Evolutionary conservation across 257 asterid species (phyloP), one percentile per base, ranked within the genome.

Genomic region (Mitragyna speciosa): DNA sequence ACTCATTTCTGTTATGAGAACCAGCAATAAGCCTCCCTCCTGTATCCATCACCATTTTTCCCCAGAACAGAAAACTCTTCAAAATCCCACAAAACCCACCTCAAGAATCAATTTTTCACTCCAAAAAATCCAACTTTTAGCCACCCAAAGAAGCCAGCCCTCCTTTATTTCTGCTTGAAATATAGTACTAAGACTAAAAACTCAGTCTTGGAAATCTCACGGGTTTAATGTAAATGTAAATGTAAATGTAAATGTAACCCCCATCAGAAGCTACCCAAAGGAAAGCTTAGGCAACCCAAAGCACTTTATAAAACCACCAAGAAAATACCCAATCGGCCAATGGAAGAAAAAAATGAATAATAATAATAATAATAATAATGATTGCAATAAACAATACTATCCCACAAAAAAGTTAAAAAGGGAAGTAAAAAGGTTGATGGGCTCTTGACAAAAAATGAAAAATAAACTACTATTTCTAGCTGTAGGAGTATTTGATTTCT

Each of bases 1-100:
- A 89, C 82, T 90, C 97, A 80, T 93, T 93, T 79, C 97, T 90
- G 83, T 86, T 90, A 76, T 93, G 98, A 77, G 98, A 93, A 78
- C 97, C 98, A 84, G 96, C 92, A 82, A 92, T 88, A 65, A 93
- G 96, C 84, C 96, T 89, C 10, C 98, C 97, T 30, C 97, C 89
- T 43, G 97, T 92, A 71, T 89, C 85, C 98, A 92, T 90, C 87
- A 84, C 88, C 91, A 90, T 90, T 79, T 81, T 54, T 33, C 83
- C 39, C 41, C 48, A 58, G 39, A 63, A 31, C 73, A 80, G 77
- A 73, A 70, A 83, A 83, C 65, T 75, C 79, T 65, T 79, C 75
- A 82, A 87, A 59, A 66, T 70, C 83, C 80, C 83, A 71, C 87
- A 83, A 80, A 68, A 83, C 48, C 86, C 88, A 82, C 84, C 72